These are phyloP conservation scores for Sporothrix globosa DNA, from an alignment of 2,329 filamentous ascomycete genomes.

Conservation along the genomic window DNA sequence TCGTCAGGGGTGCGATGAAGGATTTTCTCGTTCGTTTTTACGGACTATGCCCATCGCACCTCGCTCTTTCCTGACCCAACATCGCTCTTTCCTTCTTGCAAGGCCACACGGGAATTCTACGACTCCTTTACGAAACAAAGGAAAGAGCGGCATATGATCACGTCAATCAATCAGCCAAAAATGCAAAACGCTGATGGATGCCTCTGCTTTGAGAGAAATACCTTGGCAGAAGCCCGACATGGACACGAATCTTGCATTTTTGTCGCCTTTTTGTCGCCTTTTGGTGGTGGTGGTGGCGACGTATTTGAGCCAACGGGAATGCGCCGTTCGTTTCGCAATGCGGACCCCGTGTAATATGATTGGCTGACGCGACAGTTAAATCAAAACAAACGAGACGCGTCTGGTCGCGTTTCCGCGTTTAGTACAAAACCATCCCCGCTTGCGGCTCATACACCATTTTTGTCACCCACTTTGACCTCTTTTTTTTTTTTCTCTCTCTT, in stretches of 20 bases:
- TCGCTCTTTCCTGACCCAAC: background rate
- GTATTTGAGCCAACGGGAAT: background rate
- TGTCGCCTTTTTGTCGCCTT: background rate
- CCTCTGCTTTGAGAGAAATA: background rate
- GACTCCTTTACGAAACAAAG: background rate
- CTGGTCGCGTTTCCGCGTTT: slow-evolving; percentile 33
- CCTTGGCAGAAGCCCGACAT: background rate
- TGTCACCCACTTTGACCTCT: background rate
- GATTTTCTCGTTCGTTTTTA: background rate
- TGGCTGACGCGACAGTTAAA: slow-evolving; percentile 31
- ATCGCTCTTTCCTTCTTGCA: slow-evolving; percentile 15
- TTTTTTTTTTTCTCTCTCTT: background rate
- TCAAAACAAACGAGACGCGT: slow-evolving; percentile 37
- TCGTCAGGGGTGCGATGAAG: slow-evolving; percentile 12
- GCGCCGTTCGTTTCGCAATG: slow-evolving; percentile 27
- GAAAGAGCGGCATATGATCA: slow-evolving; percentile 1
- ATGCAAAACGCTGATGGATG: slow-evolving; percentile 6
- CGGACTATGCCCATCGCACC: background rate
- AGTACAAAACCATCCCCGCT: slow-evolving; percentile 22
- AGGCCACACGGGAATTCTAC: background rate
- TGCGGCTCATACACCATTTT: background rate
- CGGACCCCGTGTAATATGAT: slow-evolving; percentile 30
- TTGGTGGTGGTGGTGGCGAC: background rate
- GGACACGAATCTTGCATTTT: slow-evolving; percentile 6
- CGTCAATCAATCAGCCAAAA: slow-evolving; percentile 14